phyloP scores from a whole-genome alignment of 2,329 filamentous ascomycete genomes.

The Tolypocladium paradoxum region DNA sequence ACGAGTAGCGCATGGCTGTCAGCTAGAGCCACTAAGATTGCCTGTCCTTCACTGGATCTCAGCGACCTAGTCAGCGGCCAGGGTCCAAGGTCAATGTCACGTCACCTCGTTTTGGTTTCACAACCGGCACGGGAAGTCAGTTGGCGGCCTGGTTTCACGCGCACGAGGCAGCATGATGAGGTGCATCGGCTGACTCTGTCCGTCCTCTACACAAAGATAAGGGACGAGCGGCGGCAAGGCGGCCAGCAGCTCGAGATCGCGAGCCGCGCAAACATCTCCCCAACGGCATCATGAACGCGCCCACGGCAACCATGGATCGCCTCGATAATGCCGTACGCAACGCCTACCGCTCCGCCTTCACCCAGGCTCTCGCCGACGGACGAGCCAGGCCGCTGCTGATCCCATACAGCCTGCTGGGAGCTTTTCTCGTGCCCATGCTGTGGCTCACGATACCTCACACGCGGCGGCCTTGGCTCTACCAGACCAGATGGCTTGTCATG shows the following conservation, averaged over 20 bases:
- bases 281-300: neutral
- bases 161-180: neutral
- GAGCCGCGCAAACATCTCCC: neutral
- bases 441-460: slow-evolving; percentile 48
- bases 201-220: neutral
- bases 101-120: neutral
- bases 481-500: slow-evolving; percentile 36
- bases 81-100: neutral
- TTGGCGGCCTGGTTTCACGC: neutral
- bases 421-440: slow-evolving; percentile 36
- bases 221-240: neutral
- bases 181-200: neutral
- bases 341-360: slow-evolving; percentile 27
- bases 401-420: slow-evolving; percentile 37
- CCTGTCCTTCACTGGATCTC: neutral
- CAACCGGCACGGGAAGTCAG: neutral
- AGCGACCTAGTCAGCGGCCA: neutral
- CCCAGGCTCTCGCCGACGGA: slow-evolving; percentile 24
- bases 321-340: slow-evolving; percentile 16
- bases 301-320: slow-evolving; percentile 2
- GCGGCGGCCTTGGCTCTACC: slow-evolving; percentile 37
- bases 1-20: neutral
- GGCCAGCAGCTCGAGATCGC: neutral
- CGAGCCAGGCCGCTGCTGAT: slow-evolving; percentile 36
- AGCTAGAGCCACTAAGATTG: neutral